Percentiles rank a stretch among this genome's conserved stretches.
These are phyloP conservation scores for Leishmania mexicana DNA, from an alignment of 208 protist species.

Conservation along the genomic window DNA sequence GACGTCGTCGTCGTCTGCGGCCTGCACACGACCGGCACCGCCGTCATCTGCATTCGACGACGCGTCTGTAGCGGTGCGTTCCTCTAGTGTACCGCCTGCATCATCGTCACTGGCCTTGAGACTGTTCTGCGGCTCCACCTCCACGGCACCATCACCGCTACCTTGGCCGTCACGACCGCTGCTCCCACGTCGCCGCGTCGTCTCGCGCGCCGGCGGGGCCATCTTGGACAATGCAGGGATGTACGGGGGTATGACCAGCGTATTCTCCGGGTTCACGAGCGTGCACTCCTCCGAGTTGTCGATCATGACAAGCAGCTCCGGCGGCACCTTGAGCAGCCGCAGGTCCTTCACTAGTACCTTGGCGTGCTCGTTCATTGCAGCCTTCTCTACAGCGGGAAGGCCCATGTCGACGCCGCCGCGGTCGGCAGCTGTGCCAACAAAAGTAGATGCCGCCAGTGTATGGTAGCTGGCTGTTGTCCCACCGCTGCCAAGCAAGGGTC, in stretches of 20 bases:
- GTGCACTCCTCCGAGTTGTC: conserved; percentile 87
- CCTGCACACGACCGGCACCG: background rate
- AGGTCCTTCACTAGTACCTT: conserved; percentile 87
- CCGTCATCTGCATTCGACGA: background rate
- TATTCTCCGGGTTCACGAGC: conserved; percentile 79
- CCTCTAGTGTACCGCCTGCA: background rate
- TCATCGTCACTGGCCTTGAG: background rate
- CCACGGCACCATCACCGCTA: background rate
- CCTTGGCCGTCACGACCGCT: background rate
- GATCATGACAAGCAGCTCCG: conserved; percentile 85
- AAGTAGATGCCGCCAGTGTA: background rate
- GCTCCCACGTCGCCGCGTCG: conserved; percentile 1
- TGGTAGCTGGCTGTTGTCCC: background rate
- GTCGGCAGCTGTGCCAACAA: background rate
- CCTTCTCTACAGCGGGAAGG: conserved; percentile 8
- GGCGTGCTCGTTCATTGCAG: conserved; percentile 43
- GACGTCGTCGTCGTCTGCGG: background rate
- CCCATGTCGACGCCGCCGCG: background rate
- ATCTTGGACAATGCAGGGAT: conserved; percentile 52
- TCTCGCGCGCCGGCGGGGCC: background rate
- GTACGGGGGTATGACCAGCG: conserved; percentile 77
- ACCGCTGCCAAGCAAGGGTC: background rate
- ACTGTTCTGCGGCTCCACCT: background rate
- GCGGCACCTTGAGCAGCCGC: conserved; percentile 79
- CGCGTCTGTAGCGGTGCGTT: background rate